Percentiles rank a stretch among this genome's conserved stretches.
phyloP scores from a whole-genome alignment of 805 yeast species.

The Saturnispora besseyi region DNA sequence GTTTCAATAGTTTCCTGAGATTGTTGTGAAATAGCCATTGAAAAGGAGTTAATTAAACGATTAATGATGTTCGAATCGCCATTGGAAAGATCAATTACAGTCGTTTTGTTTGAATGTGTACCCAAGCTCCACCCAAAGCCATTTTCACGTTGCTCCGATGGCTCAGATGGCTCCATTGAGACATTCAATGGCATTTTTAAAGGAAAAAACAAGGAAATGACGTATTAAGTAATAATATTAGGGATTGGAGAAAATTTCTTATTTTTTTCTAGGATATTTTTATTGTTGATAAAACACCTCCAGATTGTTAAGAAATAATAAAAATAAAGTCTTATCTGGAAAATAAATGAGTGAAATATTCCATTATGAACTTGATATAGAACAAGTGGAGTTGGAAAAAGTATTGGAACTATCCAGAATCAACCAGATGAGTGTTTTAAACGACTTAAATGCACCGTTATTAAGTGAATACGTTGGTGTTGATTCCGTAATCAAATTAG shows the following conservation, averaged over 20 bases:
- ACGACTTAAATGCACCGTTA: slow-evolving; percentile 8
- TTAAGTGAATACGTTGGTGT: slow-evolving; percentile 7
- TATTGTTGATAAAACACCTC: background rate
- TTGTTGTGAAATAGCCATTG: slow-evolving; percentile 29
- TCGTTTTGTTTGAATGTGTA: background rate
- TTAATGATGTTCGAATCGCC: slow-evolving; percentile 19
- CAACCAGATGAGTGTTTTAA: background rate
- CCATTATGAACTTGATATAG: background rate
- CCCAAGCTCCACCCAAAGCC: slow-evolving; percentile 2
- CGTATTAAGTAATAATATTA: background rate
- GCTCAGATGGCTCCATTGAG: background rate
- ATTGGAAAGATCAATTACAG: background rate
- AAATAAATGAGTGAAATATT: background rate
- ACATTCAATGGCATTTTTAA: background rate
- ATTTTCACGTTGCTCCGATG: background rate
- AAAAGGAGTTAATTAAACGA: slow-evolving; percentile 23
- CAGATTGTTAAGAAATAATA: background rate
- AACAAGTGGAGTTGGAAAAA: background rate
- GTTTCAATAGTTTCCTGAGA: slow-evolving; percentile 25
- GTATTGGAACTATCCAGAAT: background rate
- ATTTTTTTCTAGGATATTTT: background rate
- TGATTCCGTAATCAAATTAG: slow-evolving; percentile 14
- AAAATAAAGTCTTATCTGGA: background rate
- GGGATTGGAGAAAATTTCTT: background rate
- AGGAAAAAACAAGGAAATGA: background rate